Conservation (phyloP, 305 asterid species). For the Fraxinus velutina region DNA sequence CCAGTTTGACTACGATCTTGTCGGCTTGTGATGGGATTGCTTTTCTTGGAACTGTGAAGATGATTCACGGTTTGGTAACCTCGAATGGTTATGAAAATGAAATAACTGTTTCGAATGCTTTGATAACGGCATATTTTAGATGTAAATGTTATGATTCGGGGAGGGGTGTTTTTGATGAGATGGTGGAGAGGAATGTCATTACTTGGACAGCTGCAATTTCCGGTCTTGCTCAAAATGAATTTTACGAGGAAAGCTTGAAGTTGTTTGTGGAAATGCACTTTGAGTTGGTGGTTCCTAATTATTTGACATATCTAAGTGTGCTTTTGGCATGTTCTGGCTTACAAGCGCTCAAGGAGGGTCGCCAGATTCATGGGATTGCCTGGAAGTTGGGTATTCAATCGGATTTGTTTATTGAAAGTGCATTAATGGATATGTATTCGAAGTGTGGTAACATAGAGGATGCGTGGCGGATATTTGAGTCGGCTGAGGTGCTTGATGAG, state of each 20-base stretch:
- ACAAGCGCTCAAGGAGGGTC: constrained; percentile 57
- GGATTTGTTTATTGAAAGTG: constrained; percentile 60
- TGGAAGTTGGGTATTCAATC: constrained; percentile 69
- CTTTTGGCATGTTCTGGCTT: constrained; percentile 74
- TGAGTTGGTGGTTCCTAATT: constrained; percentile 45
- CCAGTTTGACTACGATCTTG: constrained; percentile 59
- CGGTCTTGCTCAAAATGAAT: constrained; percentile 58
- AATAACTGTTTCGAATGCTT: constrained; percentile 62
- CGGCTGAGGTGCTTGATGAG: constrained; percentile 57
- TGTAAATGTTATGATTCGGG: constrained; percentile 54
- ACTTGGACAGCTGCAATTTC: constrained; percentile 86
- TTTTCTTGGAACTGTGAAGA: constrained; percentile 33
- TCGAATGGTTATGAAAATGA: constrained; percentile 56
- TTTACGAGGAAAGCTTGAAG: constrained; percentile 55
- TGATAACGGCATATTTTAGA: constrained; percentile 57
- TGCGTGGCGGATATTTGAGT: constrained; percentile 68
- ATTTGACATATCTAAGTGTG: constrained; percentile 61
- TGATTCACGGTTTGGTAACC: constrained; percentile 62
- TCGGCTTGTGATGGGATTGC: constrained; percentile 52
- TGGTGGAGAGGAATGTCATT: constrained; percentile 66
- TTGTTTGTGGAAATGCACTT: constrained; percentile 56
- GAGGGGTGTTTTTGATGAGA: constrained; percentile 54
- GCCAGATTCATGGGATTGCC: constrained; percentile 64
- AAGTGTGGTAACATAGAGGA: constrained; percentile 60
- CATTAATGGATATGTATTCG: constrained; percentile 85